Evolutionary conservation across 108 stramenopile species (phyloP).

Genomic region (Cyclotella kingstonii): DNA sequence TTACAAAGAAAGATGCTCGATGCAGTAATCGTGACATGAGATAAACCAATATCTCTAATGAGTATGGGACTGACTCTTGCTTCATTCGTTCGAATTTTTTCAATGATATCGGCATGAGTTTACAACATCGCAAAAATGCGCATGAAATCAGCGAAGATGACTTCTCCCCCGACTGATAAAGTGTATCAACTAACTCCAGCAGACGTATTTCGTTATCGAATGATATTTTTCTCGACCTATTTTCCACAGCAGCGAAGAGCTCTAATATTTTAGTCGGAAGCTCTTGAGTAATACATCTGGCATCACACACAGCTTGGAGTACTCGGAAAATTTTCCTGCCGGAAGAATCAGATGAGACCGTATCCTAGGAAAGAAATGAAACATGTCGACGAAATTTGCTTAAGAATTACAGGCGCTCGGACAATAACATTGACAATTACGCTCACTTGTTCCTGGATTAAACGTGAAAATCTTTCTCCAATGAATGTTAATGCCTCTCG

Average conservation of each 20-base stretch:
- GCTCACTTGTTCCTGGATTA: constrained; percentile 15
- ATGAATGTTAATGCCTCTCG: background rate
- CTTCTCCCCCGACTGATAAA: background rate
- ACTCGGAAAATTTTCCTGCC: constrained; percentile 10
- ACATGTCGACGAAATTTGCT: background rate
- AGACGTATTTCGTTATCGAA: constrained; percentile 16
- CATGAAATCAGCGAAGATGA: constrained; percentile 10
- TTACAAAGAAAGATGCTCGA: constrained; percentile 10
- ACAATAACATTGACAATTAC: background rate
- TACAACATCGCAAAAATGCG: constrained; percentile 32
- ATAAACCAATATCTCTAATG: constrained; percentile 7
- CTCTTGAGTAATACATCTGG: constrained; percentile 1
- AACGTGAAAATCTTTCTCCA: constrained; percentile 10
- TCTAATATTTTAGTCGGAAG: constrained; percentile 5
- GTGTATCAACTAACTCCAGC: constrained; percentile 6
- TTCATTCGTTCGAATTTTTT: constrained; percentile 21
- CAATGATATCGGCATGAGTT: constrained; percentile 22
- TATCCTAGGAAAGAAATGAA: background rate
- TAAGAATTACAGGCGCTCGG: background rate
- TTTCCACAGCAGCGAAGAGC: constrained; percentile 8
- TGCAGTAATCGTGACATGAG: constrained; percentile 11
- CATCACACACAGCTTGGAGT: constrained; percentile 13
- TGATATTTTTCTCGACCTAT: background rate
- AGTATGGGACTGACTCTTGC: background rate
- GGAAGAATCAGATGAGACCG: no score